Percentiles rank a stretch among this genome's conserved stretches.
These are phyloP conservation scores for Aspergillus pseudoglaucus DNA, from an alignment of 2,329 filamentous ascomycete genomes.

Conservation along the genomic window DNA sequence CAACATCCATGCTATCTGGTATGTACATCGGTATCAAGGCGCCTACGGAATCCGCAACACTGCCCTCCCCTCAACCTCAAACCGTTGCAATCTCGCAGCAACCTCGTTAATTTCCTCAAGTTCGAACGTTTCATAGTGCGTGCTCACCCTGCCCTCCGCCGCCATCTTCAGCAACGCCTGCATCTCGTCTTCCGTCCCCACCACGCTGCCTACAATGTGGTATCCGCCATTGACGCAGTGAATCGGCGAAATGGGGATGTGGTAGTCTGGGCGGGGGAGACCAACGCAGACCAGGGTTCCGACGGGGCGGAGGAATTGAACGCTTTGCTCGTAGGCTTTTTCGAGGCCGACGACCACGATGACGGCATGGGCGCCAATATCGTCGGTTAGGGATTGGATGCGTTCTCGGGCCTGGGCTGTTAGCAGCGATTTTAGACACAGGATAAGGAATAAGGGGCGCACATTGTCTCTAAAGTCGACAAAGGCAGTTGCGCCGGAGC, in stretches of 20 bases:
- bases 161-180: constrained; percentile 33
- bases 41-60: constrained; percentile 21
- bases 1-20: neutral
- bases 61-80: constrained; percentile 20
- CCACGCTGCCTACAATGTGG: constrained; percentile 30
- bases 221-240: constrained; percentile 31
- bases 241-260: constrained; percentile 37
- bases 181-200: constrained; percentile 34
- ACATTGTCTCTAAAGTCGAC: constrained; percentile 23
- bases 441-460: too few relatives aligned
- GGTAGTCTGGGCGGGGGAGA: constrained; percentile 29
- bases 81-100: constrained; percentile 16
- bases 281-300: constrained; percentile 38
- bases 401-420: neutral
- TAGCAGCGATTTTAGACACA: neutral
- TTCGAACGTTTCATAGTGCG: constrained; percentile 16
- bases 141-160: constrained; percentile 25
- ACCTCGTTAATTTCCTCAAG: constrained; percentile 19
- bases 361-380: constrained; percentile 34
- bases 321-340: constrained; percentile 31
- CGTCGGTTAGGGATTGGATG: constrained; percentile 21
- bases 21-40: neutral
- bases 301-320: constrained; percentile 28
- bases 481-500: constrained; percentile 13
- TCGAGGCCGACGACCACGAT: constrained; percentile 35